These are phyloP conservation scores for Pythium dissotocum DNA, from an alignment of 352 stramenopile species.

Conservation along the genomic window DNA sequence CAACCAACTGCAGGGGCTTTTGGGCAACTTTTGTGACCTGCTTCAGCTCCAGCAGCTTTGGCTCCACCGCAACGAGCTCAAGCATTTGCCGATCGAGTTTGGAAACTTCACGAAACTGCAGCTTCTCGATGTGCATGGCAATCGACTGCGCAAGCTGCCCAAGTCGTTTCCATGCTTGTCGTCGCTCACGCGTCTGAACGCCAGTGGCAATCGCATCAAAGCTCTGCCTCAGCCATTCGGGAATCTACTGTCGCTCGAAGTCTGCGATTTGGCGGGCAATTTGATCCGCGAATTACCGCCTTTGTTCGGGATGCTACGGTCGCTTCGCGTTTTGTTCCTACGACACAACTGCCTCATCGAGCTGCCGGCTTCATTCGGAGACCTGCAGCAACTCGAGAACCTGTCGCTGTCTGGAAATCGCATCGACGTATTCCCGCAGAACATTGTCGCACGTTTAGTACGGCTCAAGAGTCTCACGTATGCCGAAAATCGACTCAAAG, in stretches of 20 bases:
- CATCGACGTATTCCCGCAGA: conserved; percentile 44
- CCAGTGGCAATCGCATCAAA: conserved; percentile 47
- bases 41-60: conserved; percentile 39
- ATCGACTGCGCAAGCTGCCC: conserved; percentile 44
- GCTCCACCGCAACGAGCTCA: conserved; percentile 39
- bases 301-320: conserved; percentile 35
- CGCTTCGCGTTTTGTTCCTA: conserved; percentile 36
- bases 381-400: conserved; percentile 41
- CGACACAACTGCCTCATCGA: conserved; percentile 45
- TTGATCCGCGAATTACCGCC: conserved; percentile 38
- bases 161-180: conserved; percentile 49
- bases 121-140: conserved; percentile 44
- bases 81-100: conserved; percentile 38
- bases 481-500: conserved; percentile 47
- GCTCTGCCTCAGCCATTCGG: conserved; percentile 46
- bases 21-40: conserved; percentile 61
- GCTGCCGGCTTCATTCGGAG: conserved; percentile 39
- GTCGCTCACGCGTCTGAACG: conserved; percentile 35
- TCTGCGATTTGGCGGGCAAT: conserved; percentile 48
- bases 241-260: conserved; percentile 38
- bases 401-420: conserved; percentile 45
- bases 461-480: conserved; percentile 39
- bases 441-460: conserved; percentile 22
- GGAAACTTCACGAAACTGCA: conserved; percentile 39
- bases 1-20: conserved; percentile 43